Evolutionary conservation across 2,329 filamentous ascomycete species (phyloP), one percentile per base, ranked within the genome.

Genomic region (Cladosporium sphaerospermum): DNA sequence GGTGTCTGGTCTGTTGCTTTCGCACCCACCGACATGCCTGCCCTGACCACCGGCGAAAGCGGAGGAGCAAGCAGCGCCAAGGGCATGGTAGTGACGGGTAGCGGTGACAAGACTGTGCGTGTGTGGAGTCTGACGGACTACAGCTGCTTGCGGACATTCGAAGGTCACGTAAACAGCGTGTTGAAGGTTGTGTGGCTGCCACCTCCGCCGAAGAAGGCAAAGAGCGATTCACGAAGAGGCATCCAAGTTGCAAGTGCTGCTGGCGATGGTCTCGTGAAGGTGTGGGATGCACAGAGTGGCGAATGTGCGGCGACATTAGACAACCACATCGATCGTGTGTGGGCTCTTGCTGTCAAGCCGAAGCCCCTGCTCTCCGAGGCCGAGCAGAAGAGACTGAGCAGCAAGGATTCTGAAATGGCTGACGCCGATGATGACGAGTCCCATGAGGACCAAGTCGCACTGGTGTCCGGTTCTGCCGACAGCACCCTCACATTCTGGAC

Each of bases 1-100:
- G 93, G 95, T 68, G 92, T 99, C 9, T 99, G 93, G 93, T 89
- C 89, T 2, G 89, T 96, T 40, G 85, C 86, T 52, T 99, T 99
- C 68, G 87, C 90, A 5, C 91, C 91, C 1, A 80, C 83, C 53
- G 81, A 86, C 54, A 87, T 86, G 18, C 89, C 91, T 0, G 77
- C 81, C 2, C 79, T 93, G 14, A 80, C 87, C 53, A 85, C 83
- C 37, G 82, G 84, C 60, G 84, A 86, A 1, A 78, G 83, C 31
- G 65, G 66, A 16, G 63, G 60, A 8, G 82, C 86, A 9, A 87
- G 86, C 47, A 76, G 75, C 23, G 85, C 82, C 52, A 89, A 89
- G 66, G 92, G 92, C 2, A 78, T 96, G 43, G 77, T 96, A 10
- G 79, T 95, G 28, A 97, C 93, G 0, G 93, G 90, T 34, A 95